Evolutionary conservation across 768 basidiomycete genomes (phyloP).

Genomic region (Tylopilus felleus): DNA sequence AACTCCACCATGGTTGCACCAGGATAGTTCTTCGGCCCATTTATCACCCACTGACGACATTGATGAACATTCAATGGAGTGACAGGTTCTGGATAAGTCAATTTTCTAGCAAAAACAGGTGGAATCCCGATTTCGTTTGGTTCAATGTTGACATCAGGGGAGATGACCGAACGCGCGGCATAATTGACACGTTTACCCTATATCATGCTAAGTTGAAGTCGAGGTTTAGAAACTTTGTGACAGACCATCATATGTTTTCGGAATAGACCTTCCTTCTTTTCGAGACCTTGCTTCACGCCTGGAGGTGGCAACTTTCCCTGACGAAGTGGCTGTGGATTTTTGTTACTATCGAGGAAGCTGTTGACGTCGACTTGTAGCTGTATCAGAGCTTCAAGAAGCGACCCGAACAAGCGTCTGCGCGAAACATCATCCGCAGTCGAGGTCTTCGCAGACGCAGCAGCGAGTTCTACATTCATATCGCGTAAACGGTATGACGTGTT

Average conservation of each 20-base stretch:
- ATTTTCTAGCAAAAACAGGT: constrained; percentile 92
- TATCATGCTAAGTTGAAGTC: not conserved
- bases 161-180: constrained; percentile 99
- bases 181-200: constrained; percentile 99
- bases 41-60: constrained; percentile 85
- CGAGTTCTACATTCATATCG: constrained; percentile 68
- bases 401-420: constrained; percentile 56
- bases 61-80: constrained; percentile 87
- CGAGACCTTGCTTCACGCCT: constrained; percentile 93
- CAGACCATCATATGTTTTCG: constrained; percentile 98
- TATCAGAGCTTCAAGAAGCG: constrained; percentile 76
- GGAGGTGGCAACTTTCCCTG: constrained; percentile 88
- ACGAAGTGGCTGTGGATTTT: constrained; percentile 83
- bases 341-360: constrained; percentile 94
- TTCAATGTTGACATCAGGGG: constrained; percentile 98
- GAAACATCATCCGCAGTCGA: constrained; percentile 48
- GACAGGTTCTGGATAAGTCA: constrained; percentile 97
- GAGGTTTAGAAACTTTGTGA: constrained; percentile 5
- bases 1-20: constrained; percentile 94
- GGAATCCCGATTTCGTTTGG: constrained; percentile 98
- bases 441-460: constrained; percentile 57
- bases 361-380: constrained; percentile 95
- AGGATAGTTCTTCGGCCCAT: constrained; percentile 83
- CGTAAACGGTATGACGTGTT: constrained; percentile 76
- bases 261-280: constrained; percentile 99